A percentile compares a stretch with the other conserved stretches of the same genome.
phyloP scores from a whole-genome alignment of 495 filamentous ascomycete genomes.

The Extremus antarcticus region DNA sequence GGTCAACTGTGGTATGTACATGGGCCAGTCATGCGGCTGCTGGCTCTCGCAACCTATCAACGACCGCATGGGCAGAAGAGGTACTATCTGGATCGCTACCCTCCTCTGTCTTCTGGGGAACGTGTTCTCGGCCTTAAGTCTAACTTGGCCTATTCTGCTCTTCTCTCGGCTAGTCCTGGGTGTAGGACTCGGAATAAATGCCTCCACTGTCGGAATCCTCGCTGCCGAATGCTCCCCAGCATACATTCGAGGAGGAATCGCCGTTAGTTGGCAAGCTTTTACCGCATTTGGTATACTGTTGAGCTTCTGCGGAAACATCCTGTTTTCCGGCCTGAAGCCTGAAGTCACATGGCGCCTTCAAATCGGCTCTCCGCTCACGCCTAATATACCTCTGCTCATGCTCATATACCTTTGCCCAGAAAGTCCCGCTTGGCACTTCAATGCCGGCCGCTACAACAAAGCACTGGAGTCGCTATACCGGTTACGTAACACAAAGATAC shows the following conservation, averaged over 20 bases:
- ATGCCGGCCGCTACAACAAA: conserved; percentile 2
- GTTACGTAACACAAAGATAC: conserved; percentile 18
- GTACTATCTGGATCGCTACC: conserved; percentile 9
- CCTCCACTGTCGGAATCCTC: conserved; percentile 53
- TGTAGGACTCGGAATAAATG: conserved; percentile 20
- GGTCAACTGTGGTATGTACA: conserved; percentile 15
- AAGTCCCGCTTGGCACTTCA: conserved; percentile 10
- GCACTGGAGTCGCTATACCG: conserved; percentile 9
- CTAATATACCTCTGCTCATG: conserved; percentile 19
- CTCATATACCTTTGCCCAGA: conserved; percentile 23
- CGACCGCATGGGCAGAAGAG: conserved; percentile 8
- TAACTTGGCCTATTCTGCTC: conserved; percentile 48
- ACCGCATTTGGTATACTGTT: conserved; percentile 20
- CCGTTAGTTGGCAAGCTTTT: conserved; percentile 55
- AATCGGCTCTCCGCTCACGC: conserved; percentile 16
- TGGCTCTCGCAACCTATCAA: conserved; percentile 14
- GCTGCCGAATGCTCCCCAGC: conserved; percentile 69
- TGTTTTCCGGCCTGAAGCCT: conserved; percentile 2
- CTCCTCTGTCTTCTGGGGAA: conserved; percentile 15
- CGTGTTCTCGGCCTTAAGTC: conserved; percentile 32
- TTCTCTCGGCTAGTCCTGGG: conserved; percentile 41
- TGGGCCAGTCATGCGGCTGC: conserved; percentile 10
- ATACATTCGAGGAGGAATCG: conserved; percentile 62
- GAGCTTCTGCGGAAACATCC: conserved; percentile 20
- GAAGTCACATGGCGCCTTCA: conserved; percentile 22